Base-by-base conservation (phyloP, 2,329 filamentous ascomycete species). In the Calonectria hawksworthii region DNA sequence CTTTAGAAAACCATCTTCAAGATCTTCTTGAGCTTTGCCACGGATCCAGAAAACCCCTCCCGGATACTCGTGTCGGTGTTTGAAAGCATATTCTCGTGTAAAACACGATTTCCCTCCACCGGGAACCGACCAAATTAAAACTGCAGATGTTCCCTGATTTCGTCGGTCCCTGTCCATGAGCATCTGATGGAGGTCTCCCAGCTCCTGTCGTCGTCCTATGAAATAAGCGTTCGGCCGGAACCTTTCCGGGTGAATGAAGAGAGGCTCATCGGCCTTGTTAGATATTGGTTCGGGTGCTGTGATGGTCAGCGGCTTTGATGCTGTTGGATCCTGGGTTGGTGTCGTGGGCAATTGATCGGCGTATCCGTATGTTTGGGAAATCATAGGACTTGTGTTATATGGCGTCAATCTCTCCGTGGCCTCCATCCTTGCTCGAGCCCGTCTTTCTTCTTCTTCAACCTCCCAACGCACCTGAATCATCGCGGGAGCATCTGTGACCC, bases 381-480 rank as follows among this genome's bases (percentile, higher is more conserved):
- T 26, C 9, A 50, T 23, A 30, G 68, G 72, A 68, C 78, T 73
- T 54, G 80, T 72, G 59, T 63, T 41, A 28, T 78, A 82, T 14
- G 82, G 80, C 1, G 79, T 80, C 73, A 87, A 86, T 65, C 86
- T 83, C 79, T 91, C 89, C 26, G 86, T 85, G 34, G 87, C 85
- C 41, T 89, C 88, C 59, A 85, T 83, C 36, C 85, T 84, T 11
- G 87, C 85, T 32, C 88, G 84, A 23, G 85, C 84, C 9, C 85
- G 80, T 44, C 86, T 87, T 50, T 92, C 89, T 63, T 91, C 89
- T 23, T 89, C 87, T 78, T 94, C 93, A 28, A 91, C 86, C 9
- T 86, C 82, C 93, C 93, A 94, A 26, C 92, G 88, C 16, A 87
- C 86, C 11, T 84, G 79, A 61, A 94, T 90, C 10, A 90, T 86